Conservation (phyloP, 495 filamentous ascomycete species). For the Aspergillus carlsbadensis region DNA sequence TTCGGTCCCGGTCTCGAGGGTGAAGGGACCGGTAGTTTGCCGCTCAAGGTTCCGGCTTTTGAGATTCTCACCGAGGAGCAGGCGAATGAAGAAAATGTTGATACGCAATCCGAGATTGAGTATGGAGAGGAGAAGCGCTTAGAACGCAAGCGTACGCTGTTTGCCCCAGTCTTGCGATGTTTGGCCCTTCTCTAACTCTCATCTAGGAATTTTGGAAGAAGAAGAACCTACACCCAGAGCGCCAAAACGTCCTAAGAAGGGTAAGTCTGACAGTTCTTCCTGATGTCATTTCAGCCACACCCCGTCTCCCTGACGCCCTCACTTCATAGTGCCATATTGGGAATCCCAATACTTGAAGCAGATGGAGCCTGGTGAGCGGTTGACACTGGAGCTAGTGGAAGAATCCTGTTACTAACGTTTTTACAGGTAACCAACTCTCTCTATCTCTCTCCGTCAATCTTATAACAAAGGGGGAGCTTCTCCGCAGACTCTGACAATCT, state of each 20-base stretch:
- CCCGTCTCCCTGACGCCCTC: not conserved
- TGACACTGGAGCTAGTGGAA: not conserved
- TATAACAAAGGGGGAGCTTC: conserved; percentile 2
- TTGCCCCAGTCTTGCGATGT: not conserved
- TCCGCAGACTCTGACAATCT: conserved; percentile 5
- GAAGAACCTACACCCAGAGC: conserved; percentile 59
- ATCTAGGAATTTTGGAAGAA: conserved; percentile 56
- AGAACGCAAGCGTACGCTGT: conserved; percentile 70
- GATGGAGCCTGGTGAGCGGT: conserved; percentile 4
- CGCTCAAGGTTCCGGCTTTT: conserved; percentile 79
- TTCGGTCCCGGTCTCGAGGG: conserved; percentile 75
- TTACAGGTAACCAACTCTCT: not conserved
- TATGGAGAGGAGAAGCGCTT: conserved; percentile 84
- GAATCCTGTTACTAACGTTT: not conserved
- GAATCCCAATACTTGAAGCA: conserved; percentile 1
- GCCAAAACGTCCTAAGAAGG: conserved; percentile 56
- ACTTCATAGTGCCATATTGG: conserved; percentile 5
- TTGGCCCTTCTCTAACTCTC: conserved; percentile 8
- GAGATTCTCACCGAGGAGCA: conserved; percentile 74
- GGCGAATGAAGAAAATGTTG: conserved; percentile 83
- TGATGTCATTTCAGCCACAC: not conserved
- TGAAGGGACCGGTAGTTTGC: conserved; percentile 59
- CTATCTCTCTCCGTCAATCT: not conserved
- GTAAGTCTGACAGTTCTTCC: not conserved
- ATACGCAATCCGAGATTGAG: conserved; percentile 77